Conservation (phyloP, 306 rosid genomes). For the Acacia melanoxylon region DNA sequence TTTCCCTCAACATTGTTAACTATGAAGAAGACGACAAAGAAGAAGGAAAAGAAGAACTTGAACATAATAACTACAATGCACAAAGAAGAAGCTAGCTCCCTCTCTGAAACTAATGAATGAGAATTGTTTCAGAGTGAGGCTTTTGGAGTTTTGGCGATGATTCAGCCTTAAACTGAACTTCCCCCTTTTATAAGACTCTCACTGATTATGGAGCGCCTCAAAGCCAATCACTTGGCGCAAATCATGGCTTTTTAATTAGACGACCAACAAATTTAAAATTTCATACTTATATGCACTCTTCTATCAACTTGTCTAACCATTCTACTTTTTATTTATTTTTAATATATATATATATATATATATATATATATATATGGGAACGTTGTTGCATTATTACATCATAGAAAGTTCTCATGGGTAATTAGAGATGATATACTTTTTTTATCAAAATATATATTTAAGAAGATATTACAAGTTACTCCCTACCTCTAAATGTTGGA, state of each 20-base stretch:
- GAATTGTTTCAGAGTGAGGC: background rate
- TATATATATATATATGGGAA: background rate
- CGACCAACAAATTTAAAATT: background rate
- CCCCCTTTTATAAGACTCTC: slow-evolving; percentile 44
- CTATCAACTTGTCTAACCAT: background rate
- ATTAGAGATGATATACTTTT: too few relatives aligned
- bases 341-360: background rate
- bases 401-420: background rate
- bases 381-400: background rate
- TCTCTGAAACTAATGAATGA: background rate
- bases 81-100: slow-evolving; percentile 6
- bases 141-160: slow-evolving; percentile 7
- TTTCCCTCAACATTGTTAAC: slow-evolving; percentile 40
- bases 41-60: background rate
- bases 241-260: background rate
- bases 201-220: background rate
- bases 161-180: background rate
- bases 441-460: too few relatives aligned
- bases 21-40: slow-evolving; percentile 16
- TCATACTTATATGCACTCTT: background rate
- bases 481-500: too few relatives aligned
- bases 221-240: background rate
- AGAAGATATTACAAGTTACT: too few relatives aligned
- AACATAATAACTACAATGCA: background rate
- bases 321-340: background rate